Evolutionary conservation across 192 early-diverging fungal genomes (phyloP), one percentile per base, ranked within the genome.

Genomic region (Dissophora ornata): DNA sequence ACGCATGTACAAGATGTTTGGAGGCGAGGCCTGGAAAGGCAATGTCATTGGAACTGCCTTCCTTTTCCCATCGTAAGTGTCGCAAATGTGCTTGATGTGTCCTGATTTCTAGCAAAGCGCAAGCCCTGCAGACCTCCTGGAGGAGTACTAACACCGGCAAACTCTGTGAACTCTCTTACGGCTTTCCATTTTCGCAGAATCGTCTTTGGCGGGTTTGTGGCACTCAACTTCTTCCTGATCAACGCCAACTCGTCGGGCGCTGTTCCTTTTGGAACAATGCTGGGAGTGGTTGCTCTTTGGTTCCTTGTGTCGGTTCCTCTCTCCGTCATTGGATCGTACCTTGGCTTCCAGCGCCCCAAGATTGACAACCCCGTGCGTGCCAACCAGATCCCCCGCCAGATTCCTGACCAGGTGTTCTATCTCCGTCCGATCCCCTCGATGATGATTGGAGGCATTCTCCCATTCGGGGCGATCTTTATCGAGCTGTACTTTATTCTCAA

Each of bases 401-500:
- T 97, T 49, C 96, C 96, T 10, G 94, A 96, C 33, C 90, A 94
- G 69, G 84, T 87, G 25, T 92, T 91, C 83, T 91, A 92, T 52
- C 85, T 95, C 3, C 89, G 92, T 10, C 87, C 93, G 12, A 50
- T 89, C 28, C 84, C 90, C 2, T 89, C 95, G 24, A 87, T 94
- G 59, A 66, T 90, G 50, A 87, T 93, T 79, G 90, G 90, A 25
- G 97, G 96, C 33, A 67, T 98, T 13, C 83, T 98, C 19, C 94
- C 95, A 12, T 98, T 98, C 75, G 93, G 89, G 1, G 90, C 95
- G 11, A 93, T 97, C 56, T 98, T 97, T 62, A 95, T 97, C 57
- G 97, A 98, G 86, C 83, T 97, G 58, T 97, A 97, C 82, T 98
- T 95, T 84, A 93, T 98, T 55, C 92, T 97, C 86, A 92, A 92